Evolutionary conservation across 2,329 filamentous ascomycete species (phyloP).

Genomic region (Peltaster fructicola): DNA sequence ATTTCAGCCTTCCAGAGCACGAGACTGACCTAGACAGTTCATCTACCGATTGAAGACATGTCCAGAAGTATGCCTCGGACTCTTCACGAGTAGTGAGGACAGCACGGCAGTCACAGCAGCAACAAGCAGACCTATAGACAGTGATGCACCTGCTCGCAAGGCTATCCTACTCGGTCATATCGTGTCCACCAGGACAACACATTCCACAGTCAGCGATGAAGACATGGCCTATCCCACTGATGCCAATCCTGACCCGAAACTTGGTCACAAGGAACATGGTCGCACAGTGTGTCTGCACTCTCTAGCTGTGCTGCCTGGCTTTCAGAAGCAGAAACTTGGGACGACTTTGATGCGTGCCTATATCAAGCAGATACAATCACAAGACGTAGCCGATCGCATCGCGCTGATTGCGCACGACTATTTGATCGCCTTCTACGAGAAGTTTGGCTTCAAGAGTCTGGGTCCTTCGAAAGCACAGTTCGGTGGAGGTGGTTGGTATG

Average conservation of each 20-base stretch:
- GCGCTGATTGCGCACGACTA: slow-evolving; percentile 62
- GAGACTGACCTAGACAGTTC: too few relatives aligned
- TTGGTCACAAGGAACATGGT: slow-evolving; percentile 57
- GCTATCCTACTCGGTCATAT: slow-evolving; percentile 60
- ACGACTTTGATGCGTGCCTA: slow-evolving; percentile 59
- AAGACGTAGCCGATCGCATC: slow-evolving; percentile 52
- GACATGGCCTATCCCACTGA: slow-evolving; percentile 53
- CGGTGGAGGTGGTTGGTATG: slow-evolving; percentile 64
- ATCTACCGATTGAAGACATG: slow-evolving; percentile 58
- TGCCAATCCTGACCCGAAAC: slow-evolving; percentile 23
- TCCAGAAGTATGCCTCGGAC: slow-evolving; percentile 58
- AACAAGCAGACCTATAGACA: slow-evolving; percentile 40
- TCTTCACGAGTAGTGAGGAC: slow-evolving; percentile 51
- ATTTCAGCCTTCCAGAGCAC: too few relatives aligned
- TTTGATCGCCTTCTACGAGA: slow-evolving; percentile 57
- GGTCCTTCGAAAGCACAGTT: slow-evolving; percentile 55
- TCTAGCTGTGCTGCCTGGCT: slow-evolving; percentile 57
- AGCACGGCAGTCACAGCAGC: slow-evolving; percentile 40
- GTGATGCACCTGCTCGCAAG: slow-evolving; percentile 38
- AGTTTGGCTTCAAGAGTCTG: slow-evolving; percentile 51
- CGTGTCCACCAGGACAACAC: slow-evolving; percentile 52
- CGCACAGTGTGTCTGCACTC: slow-evolving; percentile 68
- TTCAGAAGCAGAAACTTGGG: slow-evolving; percentile 58
- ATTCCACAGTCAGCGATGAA: slow-evolving; percentile 48
- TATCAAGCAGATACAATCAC: slow-evolving; percentile 55